Evolutionary conservation across 2,329 filamentous ascomycete genomes (phyloP), one percentile per base, ranked within the genome.

Genomic region (Fusarium nanum): DNA sequence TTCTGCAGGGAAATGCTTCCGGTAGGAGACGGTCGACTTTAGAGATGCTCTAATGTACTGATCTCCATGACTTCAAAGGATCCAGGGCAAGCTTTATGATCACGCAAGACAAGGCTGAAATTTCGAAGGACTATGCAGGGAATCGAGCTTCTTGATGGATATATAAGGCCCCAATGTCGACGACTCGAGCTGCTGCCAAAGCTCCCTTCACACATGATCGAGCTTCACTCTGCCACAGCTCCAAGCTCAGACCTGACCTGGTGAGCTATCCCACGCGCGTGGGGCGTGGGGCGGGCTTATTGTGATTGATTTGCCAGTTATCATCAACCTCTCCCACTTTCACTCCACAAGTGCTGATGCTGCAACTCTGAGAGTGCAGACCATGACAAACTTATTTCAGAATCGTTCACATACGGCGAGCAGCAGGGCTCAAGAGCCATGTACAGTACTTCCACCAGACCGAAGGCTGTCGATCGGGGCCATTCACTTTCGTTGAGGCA

Each of bases 311-410:
- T 75, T 75, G 73, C 72, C 64, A 72, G 55, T 34, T 64, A 14
- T 54, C 60, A 12, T 54, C 60, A 63, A n/a, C 22, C 45, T 71
- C 73, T 76, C 73, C 73, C 73, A 75, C 73, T 71, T 69, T 74
- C 73, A 60, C 68, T 75, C 73, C 73, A 73, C 73, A 73, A 67
- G 61, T 58, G 72, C 73, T 75, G 73, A 75, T 75, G 72, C 60
- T 58, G 47, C 49, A 60, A 71, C 57, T 63, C 64, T 64, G 45
- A 56, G 55, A 67, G 59, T 71, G 64, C 68, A 75, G 63, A 28
- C 34, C 73, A 76, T 75, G 73, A 75, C 73, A 75, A 75, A 75
- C 73, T 65, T 65, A 73, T 72, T 75, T 73, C 63, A 64, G 67
- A 75, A 71, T 61, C 46, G 61, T 67, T 74, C 67, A 64, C 61